Base-by-base conservation (phyloP, 495 filamentous ascomycete genomes). In the Trichoderma asperelloides region DNA sequence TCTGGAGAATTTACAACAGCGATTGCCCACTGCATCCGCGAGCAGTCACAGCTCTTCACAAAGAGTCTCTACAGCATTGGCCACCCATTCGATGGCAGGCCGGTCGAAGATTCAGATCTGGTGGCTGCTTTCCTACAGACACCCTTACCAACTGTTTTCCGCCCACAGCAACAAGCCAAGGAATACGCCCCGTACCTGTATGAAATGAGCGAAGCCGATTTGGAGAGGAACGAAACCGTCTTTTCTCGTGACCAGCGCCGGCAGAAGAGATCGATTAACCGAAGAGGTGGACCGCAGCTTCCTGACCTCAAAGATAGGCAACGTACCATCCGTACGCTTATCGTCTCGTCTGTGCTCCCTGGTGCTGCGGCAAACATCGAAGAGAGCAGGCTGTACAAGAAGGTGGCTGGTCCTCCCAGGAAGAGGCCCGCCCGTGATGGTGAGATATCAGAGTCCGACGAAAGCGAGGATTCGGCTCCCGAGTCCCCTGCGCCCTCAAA, bases 1-100 rank as follows among this genome's bases (percentile, higher is more conserved):
- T 91, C 91, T 25, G 95, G 95, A 45, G 95, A 98, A 76, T 98
- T 98, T 74, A 96, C 91, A 9, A 98, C 95, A 0, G 93, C 95
- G 15, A 97, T 98, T 72, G 95, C 96, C 43, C 95, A 98, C 78
- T 93, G 90, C 27, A 98, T 98, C 68, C 89, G 94, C 60, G 95
- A 98, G 76, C 95, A 98, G 74, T 87, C 87, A 62, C 95, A 98
- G 74, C 84, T 97, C 0, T 98, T 97, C 72, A 96, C 92, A 1
- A 89, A 91, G 71, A 96, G 92, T 70, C 84, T 98, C 62, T 98
- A 96, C 74, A 92, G 93, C 70, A 86, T 94, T 41, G 90, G 91
- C 13, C 93, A 98, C 76, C 90, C 92, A 15, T 98, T 98, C 74
- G 95, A 98, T 75, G 95, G 95, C 27, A 86, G 95, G 28, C 92